Conservation (phyloP, 2,329 filamentous ascomycete species). For the Cryoendolithus antarcticus region DNA sequence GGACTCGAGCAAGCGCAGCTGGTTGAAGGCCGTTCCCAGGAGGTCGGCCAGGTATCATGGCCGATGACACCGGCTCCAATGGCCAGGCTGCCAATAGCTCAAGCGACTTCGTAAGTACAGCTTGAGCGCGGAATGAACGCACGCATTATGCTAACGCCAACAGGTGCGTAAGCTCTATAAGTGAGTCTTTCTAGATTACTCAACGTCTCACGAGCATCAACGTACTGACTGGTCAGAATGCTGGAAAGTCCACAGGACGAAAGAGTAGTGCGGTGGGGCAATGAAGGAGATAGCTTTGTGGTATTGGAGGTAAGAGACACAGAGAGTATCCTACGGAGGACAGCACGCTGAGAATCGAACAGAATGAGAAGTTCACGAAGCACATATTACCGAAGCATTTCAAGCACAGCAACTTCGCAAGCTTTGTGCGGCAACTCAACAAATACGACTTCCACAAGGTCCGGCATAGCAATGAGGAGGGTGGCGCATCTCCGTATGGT, state of each 20-base stretch:
- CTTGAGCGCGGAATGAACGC: too few relatives aligned
- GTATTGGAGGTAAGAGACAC: constrained; percentile 68
- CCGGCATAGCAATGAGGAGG: constrained; percentile 78
- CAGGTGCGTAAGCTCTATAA: constrained; percentile 98
- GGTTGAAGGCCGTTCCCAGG: constrained; percentile 10
- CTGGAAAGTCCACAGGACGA: constrained; percentile 88
- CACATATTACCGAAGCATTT: constrained; percentile 95
- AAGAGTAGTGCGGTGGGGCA: constrained; percentile 88
- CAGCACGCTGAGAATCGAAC: constrained; percentile 9
- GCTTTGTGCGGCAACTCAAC: constrained; percentile 58
- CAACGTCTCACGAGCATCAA: too few relatives aligned
- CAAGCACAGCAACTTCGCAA: constrained; percentile 82
- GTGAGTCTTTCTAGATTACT: constrained; percentile 49
- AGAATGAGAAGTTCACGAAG: constrained; percentile 98
- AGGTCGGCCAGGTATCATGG: constrained; percentile 5
- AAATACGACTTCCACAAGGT: constrained; percentile 84
- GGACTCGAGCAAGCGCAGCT: too few relatives aligned
- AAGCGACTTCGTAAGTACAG: constrained; percentile 76
- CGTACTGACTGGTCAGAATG: constrained; percentile 54
- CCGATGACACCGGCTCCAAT: too few relatives aligned
- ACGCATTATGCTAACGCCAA: constrained; percentile 11
- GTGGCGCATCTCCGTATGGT: constrained; percentile 68
- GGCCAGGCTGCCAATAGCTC: constrained; percentile 59
- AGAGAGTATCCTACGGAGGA: constrained; percentile 2
- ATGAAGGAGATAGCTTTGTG: constrained; percentile 89